Conservation (phyloP, 208 protist species). For the Porcisia hertigi region DNA sequence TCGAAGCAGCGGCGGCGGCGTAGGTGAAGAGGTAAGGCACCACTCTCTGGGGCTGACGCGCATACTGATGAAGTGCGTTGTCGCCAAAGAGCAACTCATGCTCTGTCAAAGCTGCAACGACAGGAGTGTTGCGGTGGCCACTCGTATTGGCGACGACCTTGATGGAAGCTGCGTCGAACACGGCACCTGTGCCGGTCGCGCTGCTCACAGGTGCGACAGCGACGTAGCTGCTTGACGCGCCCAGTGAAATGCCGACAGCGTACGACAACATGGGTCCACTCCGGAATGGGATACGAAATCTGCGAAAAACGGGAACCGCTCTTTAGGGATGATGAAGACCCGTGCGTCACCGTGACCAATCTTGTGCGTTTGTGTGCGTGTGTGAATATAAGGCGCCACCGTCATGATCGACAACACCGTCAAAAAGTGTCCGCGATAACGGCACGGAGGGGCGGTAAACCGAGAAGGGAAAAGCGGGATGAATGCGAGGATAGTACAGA, state of each 20-base stretch:
- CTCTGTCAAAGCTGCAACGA: conserved; percentile 69
- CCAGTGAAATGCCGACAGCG: conserved; percentile 85
- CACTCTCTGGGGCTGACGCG: conserved; percentile 69
- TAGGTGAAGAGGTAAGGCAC: conserved; percentile 83
- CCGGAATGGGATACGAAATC: background rate
- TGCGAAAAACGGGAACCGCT: background rate
- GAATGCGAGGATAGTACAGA: background rate
- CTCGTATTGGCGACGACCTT: conserved; percentile 76
- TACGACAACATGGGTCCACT: conserved; percentile 38
- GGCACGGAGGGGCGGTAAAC: background rate
- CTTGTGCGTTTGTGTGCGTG: background rate
- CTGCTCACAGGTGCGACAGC: conserved; percentile 49
- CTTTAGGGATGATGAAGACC: background rate
- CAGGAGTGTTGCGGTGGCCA: conserved; percentile 76
- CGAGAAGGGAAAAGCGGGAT: background rate
- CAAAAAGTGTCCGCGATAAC: background rate
- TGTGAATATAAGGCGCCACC: background rate
- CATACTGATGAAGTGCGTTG: conserved; percentile 65
- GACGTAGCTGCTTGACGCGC: conserved; percentile 74
- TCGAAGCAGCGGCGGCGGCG: conserved; percentile 55
- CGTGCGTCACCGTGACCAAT: background rate
- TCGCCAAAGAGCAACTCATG: conserved; percentile 83
- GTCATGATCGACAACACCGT: background rate
- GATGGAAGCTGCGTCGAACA: conserved; percentile 33
- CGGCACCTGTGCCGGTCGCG: conserved; percentile 10